Conservation (phyloP, 768 basidiomycete genomes). For the Ramaria rubella region DNA sequence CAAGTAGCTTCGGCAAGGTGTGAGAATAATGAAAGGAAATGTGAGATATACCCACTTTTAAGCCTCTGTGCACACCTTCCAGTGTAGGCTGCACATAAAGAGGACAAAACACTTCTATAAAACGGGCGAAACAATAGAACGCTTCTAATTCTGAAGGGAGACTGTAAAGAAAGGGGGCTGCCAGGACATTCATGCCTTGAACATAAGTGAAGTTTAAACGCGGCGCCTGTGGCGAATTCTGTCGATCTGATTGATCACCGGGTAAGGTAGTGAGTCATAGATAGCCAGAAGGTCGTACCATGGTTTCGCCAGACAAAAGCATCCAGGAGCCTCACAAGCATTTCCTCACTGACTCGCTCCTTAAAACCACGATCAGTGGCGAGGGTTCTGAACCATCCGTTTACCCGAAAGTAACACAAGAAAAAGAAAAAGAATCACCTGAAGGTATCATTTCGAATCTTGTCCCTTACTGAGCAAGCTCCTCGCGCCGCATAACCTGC, state of each 20-base stretch:
- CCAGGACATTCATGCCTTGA: slow-evolving; percentile 98
- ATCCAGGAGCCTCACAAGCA: slow-evolving; percentile 92
- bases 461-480: slow-evolving; percentile 82
- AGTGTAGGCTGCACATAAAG: slow-evolving; percentile 96
- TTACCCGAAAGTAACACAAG: no score
- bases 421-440: slow-evolving; percentile 41
- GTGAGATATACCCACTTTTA: slow-evolving; percentile 55
- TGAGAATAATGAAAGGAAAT: neutral
- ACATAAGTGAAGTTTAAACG: slow-evolving; percentile 91
- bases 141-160: slow-evolving; percentile 99
- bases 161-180: slow-evolving; percentile 94
- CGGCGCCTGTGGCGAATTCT: slow-evolving; percentile 46
- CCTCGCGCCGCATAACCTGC: slow-evolving; percentile 74
- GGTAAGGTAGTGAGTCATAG: neutral
- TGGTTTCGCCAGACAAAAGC: slow-evolving; percentile 97
- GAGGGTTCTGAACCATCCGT: slow-evolving; percentile 78
- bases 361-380: slow-evolving; percentile 98
- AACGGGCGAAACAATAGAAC: slow-evolving; percentile 92
- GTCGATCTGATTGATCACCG: slow-evolving; percentile 45
- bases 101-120: slow-evolving; percentile 92
- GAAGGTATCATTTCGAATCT: slow-evolving; percentile 96
- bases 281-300: slow-evolving; percentile 39
- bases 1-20: slow-evolving; percentile 59
- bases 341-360: slow-evolving; percentile 92
- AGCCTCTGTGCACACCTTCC: slow-evolving; percentile 89